Base-by-base conservation (phyloP, 1,284 basidiomycete species). In the Wallemia mellicola region DNA sequence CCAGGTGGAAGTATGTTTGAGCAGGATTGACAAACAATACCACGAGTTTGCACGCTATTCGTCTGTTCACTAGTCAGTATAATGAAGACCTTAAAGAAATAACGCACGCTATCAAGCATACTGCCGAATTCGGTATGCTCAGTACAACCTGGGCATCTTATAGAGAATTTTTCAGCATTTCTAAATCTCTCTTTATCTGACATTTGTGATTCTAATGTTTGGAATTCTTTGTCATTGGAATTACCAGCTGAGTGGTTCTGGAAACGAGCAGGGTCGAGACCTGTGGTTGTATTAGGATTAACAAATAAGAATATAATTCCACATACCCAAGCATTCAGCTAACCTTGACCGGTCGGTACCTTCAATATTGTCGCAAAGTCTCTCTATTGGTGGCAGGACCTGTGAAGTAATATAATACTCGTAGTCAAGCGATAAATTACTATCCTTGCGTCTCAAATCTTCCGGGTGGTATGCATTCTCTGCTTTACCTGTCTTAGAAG, bases 281-380 rank as follows among this genome's bases (percentile, higher is more conserved):
- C 85, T 85, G 62, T 2, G 24, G 2, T 14, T 3, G n/a, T 5
- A 54, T 22, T 38, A 58, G 27, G 26, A 30, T 54, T 55, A 61
- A 11, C 2, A 19, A n/a, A n/a, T 1, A 17, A 14, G 9, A 11
- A 27, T 60, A 5, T 63, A 24, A 27, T 57, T 11, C 1, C 3
- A 70, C 77, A 60, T 66, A 83, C 89, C 92, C 5, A 99, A 77
- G 67, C 89, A 96, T 71, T 95, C 87, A 0, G 94, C 94, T 17
- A 98, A 72, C 27, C 92, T 76, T 9, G 86, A 74, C 28, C 86
- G 77, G 66, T 98, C 92, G 0, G 91, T 96, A 7, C 92, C 92
- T 66, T 95, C 87, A 61, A 99, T 96, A 3, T 83, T 82, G 60
- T 95, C 94, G 67, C 92, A 98, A 61, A 98, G 72, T 66, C 94